Base-by-base conservation (phyloP, 306 rosid genomes). In the Sphenostylis stenocarpa region DNA sequence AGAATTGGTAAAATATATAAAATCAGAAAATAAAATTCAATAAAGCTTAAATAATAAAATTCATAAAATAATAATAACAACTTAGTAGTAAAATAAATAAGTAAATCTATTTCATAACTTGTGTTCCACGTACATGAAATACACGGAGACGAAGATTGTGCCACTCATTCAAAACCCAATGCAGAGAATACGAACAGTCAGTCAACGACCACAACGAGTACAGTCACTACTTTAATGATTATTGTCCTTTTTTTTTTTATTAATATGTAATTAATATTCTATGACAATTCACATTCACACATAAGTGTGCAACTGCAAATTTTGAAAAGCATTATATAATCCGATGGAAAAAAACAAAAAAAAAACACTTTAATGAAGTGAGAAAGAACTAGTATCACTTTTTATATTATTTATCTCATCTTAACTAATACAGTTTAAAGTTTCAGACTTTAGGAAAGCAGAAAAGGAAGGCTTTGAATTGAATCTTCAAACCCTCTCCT, bases 401-500 rank as follows among this genome's bases (percentile, higher is more conserved):
- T 19, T 68, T 17, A 0, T 65, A 2, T 11, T 12, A 4, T 10
- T 65, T 65, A 39, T 19, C 8, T 38, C 12, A 1, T 7, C 2
- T 39, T 12, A 20, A 29, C 31, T 29, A 34, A 49, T 31, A 56
- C 12, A 38, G 52, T 31, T 66, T 24, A 39, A 48, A 55, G 51
- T 52, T 66, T 56, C 71, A 10, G n/a, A 12, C 7, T 11, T 33
- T 28, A 41, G 3, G 5, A 65, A 61, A 56, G 17, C 56, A 52
- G 73, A 64, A 23, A 52, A 23, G 23, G 10, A 41, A 31, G 60
- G 58, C 7, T 53, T 60, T 61, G 48, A 70, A 55, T 65, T 66
- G 43, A 71, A 56, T 73, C 84, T 15, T 20, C 81, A 36, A 16
- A 15, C 49, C 8, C 58, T 57, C 78, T 58, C 41, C 78, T 14